Conservation (phyloP, 2,329 filamentous ascomycete genomes). For the Aspergillus thermomutatus region DNA sequence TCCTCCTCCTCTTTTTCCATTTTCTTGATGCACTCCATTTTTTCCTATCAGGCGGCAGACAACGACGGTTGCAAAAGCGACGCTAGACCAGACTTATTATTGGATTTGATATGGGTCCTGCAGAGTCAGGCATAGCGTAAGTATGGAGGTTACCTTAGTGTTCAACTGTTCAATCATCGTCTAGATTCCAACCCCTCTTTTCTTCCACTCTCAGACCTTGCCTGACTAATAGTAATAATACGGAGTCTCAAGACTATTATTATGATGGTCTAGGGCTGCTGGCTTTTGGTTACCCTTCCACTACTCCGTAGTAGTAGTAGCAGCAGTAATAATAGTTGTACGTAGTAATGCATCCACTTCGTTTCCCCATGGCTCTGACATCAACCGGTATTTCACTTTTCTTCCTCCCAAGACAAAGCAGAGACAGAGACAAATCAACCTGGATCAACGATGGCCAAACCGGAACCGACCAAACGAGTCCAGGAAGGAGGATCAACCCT, state of each 20-base stretch:
- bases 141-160: background rate
- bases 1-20: conserved; percentile 4
- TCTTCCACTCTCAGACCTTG: background rate
- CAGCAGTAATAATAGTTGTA: background rate
- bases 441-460: conserved; percentile 24
- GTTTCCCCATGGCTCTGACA: conserved; percentile 33
- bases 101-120: conserved; percentile 35
- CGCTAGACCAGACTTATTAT: conserved; percentile 30
- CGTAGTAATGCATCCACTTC: conserved; percentile 29
- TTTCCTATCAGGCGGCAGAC: conserved; percentile 11
- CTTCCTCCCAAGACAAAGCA: conserved; percentile 23
- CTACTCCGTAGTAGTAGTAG: conserved; percentile 13
- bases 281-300: conserved; percentile 18
- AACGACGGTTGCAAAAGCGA: conserved; percentile 28
- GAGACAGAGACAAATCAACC: conserved; percentile 24
- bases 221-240: background rate
- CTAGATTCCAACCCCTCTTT: conserved; percentile 11
- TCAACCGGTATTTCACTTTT: conserved; percentile 33
- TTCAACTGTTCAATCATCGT: conserved; percentile 9
- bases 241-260: background rate
- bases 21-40: conserved; percentile 1
- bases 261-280: conserved; percentile 6
- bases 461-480: conserved; percentile 30
- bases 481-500: conserved; percentile 39
- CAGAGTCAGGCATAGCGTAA: conserved; percentile 11